Evolutionary conservation across 148 eudicot species (phyloP).

Genomic region (Persicaria tinctoria): DNA sequence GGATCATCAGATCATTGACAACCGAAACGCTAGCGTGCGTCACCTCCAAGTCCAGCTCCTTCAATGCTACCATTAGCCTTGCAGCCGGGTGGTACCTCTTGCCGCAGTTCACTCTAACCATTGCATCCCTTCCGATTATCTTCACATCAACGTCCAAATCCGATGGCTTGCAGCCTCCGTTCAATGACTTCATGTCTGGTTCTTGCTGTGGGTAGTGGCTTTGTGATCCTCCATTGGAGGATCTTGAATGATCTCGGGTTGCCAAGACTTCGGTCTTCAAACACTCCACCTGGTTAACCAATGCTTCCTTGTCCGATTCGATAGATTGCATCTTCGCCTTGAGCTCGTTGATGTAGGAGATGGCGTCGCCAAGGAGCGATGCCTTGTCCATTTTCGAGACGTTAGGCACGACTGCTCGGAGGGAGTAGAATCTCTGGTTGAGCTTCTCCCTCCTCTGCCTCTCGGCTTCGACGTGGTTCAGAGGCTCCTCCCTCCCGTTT

Average conservation of each 20-base stretch:
- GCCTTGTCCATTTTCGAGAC: conserved; percentile 99
- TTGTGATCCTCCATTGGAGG: conserved; percentile 13
- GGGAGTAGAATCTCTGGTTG: conserved; percentile 79
- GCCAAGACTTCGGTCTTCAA: conserved; percentile 45
- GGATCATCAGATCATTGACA: conserved; percentile 89
- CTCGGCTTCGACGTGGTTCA: conserved; percentile 94
- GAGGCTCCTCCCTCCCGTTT: conserved; percentile 87
- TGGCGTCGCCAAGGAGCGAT: conserved; percentile 81
- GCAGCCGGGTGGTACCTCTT: conserved; percentile 90
- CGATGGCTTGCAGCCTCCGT: conserved; percentile 6
- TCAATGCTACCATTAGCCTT: conserved; percentile 64
- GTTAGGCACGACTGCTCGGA: conserved; percentile 84
- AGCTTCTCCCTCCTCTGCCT: conserved; percentile 90
- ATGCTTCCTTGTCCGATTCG: conserved; percentile 49
- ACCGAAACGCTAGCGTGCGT: conserved; percentile 78
- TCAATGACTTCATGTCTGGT: background rate
- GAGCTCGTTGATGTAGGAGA: conserved; percentile 70
- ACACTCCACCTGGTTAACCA: conserved; percentile 32
- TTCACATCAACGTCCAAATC: conserved; percentile 76
- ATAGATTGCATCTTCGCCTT: conserved; percentile 40
- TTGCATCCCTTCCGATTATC: conserved; percentile 83
- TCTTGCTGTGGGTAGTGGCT: background rate
- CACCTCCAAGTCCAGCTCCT: conserved; percentile 70
- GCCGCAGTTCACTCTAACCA: conserved; percentile 60
- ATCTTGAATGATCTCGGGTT: conserved; percentile 23